Percentiles rank a stretch among this genome's conserved stretches.
Conservation (phyloP, 1,139 yeast species). For the Blastobotrys illinoisensis region DNA sequence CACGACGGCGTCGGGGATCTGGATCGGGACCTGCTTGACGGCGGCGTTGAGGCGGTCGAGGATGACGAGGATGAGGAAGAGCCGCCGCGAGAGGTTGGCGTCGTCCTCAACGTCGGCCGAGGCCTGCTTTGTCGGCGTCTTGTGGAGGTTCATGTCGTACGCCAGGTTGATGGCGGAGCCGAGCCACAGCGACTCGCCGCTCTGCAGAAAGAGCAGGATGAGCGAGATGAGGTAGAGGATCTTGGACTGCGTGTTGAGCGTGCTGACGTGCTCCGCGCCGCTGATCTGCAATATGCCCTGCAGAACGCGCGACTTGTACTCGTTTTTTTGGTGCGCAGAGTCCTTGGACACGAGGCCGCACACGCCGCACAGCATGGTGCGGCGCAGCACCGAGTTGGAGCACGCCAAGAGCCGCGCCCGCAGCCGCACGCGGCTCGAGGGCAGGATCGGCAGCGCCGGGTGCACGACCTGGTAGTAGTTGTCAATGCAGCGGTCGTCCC, state of each 20-base stretch:
- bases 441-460: slow-evolving; percentile 38
- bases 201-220: slow-evolving; percentile 33
- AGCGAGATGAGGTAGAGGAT: slow-evolving; percentile 30
- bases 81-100: slow-evolving; percentile 23
- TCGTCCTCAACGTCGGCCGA: slow-evolving; percentile 17
- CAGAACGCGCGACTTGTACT: slow-evolving; percentile 14
- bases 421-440: slow-evolving; percentile 31
- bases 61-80: slow-evolving; percentile 29
- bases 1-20: slow-evolving; percentile 20
- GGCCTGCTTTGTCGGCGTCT: slow-evolving; percentile 3
- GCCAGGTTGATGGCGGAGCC: slow-evolving; percentile 36
- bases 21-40: slow-evolving; percentile 22
- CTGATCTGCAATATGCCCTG: slow-evolving; percentile 10
- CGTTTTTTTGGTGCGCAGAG: slow-evolving; percentile 6
- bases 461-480: slow-evolving; percentile 36
- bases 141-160: slow-evolving; percentile 24
- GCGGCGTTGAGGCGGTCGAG: slow-evolving; percentile 29
- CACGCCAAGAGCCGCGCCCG: slow-evolving; percentile 29
- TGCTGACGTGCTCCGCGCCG: slow-evolving; percentile 6
- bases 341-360: slow-evolving; percentile 18
- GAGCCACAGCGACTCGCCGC: slow-evolving; percentile 34
- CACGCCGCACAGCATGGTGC: slow-evolving; percentile 21
- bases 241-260: slow-evolving; percentile 16
- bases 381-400: slow-evolving; percentile 20
- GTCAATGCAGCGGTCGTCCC: slow-evolving; percentile 35